Evolutionary conservation across 169 alveolate species (phyloP), one percentile per base, ranked within the genome.

Genomic region (Babesia sp.): DNA sequence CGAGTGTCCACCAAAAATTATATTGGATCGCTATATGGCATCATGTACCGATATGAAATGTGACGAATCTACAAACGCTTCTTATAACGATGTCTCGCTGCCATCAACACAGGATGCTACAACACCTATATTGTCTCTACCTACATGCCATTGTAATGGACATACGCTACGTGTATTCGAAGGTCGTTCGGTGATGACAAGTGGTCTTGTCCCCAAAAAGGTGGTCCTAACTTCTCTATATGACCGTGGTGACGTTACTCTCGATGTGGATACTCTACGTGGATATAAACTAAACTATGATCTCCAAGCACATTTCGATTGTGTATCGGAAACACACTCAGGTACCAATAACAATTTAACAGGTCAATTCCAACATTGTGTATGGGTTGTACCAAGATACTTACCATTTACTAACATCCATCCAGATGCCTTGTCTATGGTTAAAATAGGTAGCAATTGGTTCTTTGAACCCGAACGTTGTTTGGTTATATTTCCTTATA

Each of bases 251-350:
- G 88, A 80, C 5, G 53, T 46, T 24, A 45, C 51, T 18, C 45
- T 80, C 31, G 67, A 37, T 7, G 54, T 80, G 1, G 67, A 26
- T 4, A 29, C 50, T 22, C 36, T 80, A 2, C 22, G 58, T 26
- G 88, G 60, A 2, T 80, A 59, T 68, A 80, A 80, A 54, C 68
- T 80, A 24, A 80, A 80, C 57, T 80, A 80, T 39, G 88, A 80
- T 46, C 24, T 80, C 16, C 88, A 80, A 37, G 3, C 88, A 20
- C 88, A 80, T 55, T 80, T 80, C 42, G 88, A 80, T 45, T 41
- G 75, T 20, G 64, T 20, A 16, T 20, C 56, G 3, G 83, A 60
- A 14, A 26, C 33, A 28, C n/a, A 6, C 0, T 3, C 37, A 1
- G 20, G 9, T 12, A 20, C 37, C 4, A 8, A 41, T 12, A 11